Conservation (phyloP, 805 yeast genomes). For the Kodamaea lidongshanica region DNA sequence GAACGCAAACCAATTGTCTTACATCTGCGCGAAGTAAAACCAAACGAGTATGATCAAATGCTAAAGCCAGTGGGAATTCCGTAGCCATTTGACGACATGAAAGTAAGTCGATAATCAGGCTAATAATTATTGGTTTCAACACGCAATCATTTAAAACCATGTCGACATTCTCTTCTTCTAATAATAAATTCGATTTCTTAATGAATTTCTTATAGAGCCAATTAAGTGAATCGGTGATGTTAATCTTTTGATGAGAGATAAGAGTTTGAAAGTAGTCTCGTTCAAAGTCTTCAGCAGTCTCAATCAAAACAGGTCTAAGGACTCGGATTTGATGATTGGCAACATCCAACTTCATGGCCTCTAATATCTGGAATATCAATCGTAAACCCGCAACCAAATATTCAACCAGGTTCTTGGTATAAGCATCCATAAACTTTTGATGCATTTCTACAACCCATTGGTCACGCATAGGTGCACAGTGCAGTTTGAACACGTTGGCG, state of each 20-base stretch:
- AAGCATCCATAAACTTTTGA: constrained; percentile 47
- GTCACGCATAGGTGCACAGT: constrained; percentile 95
- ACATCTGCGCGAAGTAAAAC: constrained; percentile 78
- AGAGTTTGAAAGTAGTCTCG: constrained; percentile 67
- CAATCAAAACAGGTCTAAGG: constrained; percentile 74
- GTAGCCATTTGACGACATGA: constrained; percentile 76
- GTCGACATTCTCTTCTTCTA: constrained; percentile 11
- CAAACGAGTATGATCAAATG: constrained; percentile 78
- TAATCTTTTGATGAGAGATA: constrained; percentile 49
- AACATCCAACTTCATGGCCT: constrained; percentile 91
- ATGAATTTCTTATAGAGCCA: constrained; percentile 52
- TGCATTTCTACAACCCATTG: constrained; percentile 83
- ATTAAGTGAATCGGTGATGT: constrained; percentile 51
- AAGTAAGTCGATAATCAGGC: constrained; percentile 55
- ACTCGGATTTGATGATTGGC: constrained; percentile 91
- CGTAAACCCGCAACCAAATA: constrained; percentile 70
- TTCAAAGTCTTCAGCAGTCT: constrained; percentile 85
- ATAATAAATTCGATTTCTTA: constrained; percentile 12
- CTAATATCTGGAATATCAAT: constrained; percentile 73
- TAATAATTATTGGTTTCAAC: constrained; percentile 36
- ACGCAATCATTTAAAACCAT: constrained; percentile 13
- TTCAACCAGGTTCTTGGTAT: constrained; percentile 36
- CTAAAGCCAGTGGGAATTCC: constrained; percentile 76
- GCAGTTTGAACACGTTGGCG: constrained; percentile 70
- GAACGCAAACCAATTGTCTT: constrained; percentile 74